Percentiles rank a stretch among this genome's conserved stretches.
phyloP scores from a whole-genome alignment of 331 rosid genomes.

The Arachis monticola region DNA sequence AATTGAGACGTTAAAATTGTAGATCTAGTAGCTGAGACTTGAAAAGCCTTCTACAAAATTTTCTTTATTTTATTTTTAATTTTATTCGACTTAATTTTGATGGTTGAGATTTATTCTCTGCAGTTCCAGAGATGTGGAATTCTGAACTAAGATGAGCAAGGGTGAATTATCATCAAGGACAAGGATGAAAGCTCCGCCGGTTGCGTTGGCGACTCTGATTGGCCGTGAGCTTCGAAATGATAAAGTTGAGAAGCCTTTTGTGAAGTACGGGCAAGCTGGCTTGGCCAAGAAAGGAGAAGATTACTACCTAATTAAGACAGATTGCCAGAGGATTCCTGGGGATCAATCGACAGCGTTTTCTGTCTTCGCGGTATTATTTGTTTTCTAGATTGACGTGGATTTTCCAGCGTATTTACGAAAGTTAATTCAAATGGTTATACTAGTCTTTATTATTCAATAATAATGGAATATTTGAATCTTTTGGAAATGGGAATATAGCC shows the following conservation, averaged over 20 bases:
- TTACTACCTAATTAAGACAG: conserved; percentile 80
- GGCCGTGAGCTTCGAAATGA: conserved; percentile 92
- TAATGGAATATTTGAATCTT: conserved; percentile 24
- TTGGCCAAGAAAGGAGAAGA: conserved; percentile 99
- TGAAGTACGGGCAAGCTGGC: conserved; percentile 95
- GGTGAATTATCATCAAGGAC: conserved; percentile 50
- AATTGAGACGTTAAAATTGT: background rate
- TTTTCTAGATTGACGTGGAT: conserved; percentile 27
- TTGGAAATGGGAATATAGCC: conserved; percentile 23
- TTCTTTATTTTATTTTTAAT: background rate
- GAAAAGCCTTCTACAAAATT: background rate
- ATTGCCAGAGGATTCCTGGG: conserved; percentile 76
- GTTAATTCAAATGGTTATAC: background rate
- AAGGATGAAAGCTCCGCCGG: conserved; percentile 60
- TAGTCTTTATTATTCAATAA: conserved; percentile 14
- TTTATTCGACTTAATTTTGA: conserved; percentile 26
- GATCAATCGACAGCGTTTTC: conserved; percentile 78
- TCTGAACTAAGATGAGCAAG: conserved; percentile 71
- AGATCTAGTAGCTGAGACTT: conserved; percentile 29
- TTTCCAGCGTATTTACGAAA: background rate
- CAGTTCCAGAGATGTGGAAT: conserved; percentile 60
- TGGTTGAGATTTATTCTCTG: conserved; percentile 41
- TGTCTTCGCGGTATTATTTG: conserved; percentile 82
- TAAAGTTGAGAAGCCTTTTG: conserved; percentile 78
- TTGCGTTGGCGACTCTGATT: conserved; percentile 88